Percentiles rank a stretch among this genome's conserved stretches.
Evolutionary conservation across 768 basidiomycete species (phyloP).

Genomic region (Mycena alexandri): DNA sequence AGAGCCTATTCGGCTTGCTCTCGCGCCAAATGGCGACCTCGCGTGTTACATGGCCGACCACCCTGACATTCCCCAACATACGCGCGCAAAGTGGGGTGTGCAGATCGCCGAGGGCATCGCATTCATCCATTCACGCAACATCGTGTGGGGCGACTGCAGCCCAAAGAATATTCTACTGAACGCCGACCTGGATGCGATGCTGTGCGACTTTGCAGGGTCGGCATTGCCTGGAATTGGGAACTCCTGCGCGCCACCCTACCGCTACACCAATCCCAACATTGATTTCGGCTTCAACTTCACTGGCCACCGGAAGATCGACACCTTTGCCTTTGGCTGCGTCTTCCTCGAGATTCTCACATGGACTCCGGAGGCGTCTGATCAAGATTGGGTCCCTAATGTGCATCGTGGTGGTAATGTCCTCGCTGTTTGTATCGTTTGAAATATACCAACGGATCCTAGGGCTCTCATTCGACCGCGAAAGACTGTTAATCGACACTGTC

Average conservation of each 20-base stretch:
- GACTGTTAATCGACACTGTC: slow-evolving; percentile 13
- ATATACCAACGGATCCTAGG: neutral
- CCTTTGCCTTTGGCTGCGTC: slow-evolving; percentile 22
- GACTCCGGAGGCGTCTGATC: neutral
- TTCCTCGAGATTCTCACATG: slow-evolving; percentile 23
- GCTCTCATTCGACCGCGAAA: neutral
- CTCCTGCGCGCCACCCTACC: no score
- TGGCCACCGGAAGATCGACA: neutral
- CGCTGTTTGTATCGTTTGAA: neutral
- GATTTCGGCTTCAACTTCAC: neutral
- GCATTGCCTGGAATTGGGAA: neutral
- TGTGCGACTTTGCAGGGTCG: slow-evolving; percentile 24
- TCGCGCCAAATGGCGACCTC: neutral
- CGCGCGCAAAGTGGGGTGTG: slow-evolving; percentile 12
- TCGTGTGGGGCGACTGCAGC: slow-evolving; percentile 25
- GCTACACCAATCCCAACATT: neutral
- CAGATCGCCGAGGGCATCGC: slow-evolving; percentile 28
- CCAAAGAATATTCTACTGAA: slow-evolving; percentile 19
- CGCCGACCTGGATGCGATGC: slow-evolving; percentile 11
- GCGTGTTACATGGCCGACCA: neutral
- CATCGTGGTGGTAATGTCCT: slow-evolving; percentile 3
- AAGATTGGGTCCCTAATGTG: neutral
- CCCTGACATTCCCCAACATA: neutral
- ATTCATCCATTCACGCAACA: neutral
- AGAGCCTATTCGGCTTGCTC: slow-evolving; percentile 4